phyloP scores from a whole-genome alignment of 2,329 filamentous ascomycete genomes.

The Trichoderma arundinaceum region DNA sequence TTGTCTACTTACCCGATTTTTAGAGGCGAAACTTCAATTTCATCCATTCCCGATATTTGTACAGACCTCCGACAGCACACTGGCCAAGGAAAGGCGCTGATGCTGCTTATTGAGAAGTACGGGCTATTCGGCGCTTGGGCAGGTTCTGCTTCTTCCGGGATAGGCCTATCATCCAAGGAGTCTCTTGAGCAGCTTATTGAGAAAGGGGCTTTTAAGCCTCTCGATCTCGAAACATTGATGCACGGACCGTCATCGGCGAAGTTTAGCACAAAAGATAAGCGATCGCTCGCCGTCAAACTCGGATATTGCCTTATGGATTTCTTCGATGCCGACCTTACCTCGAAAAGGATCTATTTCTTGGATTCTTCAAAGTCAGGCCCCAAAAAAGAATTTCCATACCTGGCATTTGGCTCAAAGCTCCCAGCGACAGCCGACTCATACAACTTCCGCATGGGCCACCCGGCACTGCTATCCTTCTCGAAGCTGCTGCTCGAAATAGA shows the following conservation, averaged over 20 bases:
- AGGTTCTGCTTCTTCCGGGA: background rate
- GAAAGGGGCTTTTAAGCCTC: slow-evolving; percentile 23
- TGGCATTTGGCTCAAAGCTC: slow-evolving; percentile 15
- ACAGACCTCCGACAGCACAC: background rate
- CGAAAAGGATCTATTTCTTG: slow-evolving; percentile 28
- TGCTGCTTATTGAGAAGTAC: slow-evolving; percentile 1
- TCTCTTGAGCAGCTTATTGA: slow-evolving; percentile 30
- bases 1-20: background rate
- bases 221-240: background rate
- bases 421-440: background rate
- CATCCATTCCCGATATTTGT: slow-evolving; percentile 5
- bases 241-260: background rate
- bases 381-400: slow-evolving; percentile 1
- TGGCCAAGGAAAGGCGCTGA: background rate
- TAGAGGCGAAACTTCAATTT: background rate
- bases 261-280: slow-evolving; percentile 23
- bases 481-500: slow-evolving; percentile 15
- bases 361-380: background rate
- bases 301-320: slow-evolving; percentile 32
- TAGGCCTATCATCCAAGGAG: slow-evolving; percentile 3
- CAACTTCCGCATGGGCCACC: slow-evolving; percentile 9
- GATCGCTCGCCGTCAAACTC: slow-evolving; percentile 29
- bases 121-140: slow-evolving; percentile 5
- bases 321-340: slow-evolving; percentile 27
- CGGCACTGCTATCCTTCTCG: slow-evolving; percentile 7